Evolutionary conservation across 106 monocot species (phyloP).

Genomic region (Apostasia ramifera): DNA sequence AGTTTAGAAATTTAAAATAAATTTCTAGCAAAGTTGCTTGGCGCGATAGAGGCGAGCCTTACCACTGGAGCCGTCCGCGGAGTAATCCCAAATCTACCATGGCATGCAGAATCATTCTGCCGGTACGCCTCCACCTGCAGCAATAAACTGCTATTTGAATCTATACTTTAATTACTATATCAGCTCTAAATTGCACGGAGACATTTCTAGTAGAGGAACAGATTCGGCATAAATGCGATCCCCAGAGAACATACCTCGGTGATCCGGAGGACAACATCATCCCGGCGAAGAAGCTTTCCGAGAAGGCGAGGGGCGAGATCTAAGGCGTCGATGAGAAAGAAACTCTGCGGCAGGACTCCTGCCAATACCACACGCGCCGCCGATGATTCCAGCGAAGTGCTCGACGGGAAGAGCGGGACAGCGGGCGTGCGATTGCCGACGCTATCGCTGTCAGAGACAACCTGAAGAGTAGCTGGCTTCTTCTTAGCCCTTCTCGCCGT

Average conservation of each 20-base stretch:
- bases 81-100: conserved; percentile 64
- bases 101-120: conserved; percentile 64
- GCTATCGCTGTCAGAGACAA: neutral
- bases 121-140: conserved; percentile 68
- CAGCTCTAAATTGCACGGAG: neutral
- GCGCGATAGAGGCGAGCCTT: neutral
- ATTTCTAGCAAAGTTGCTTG: too few relatives aligned
- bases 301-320: conserved; percentile 73
- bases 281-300: conserved; percentile 66
- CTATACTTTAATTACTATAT: neutral
- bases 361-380: conserved; percentile 6
- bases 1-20: too few relatives aligned
- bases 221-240: neutral
- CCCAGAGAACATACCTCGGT: conserved; percentile 38
- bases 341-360: conserved; percentile 31
- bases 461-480: conserved; percentile 2
- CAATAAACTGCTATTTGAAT: neutral
- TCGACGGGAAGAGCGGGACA: neutral
- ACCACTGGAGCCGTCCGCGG: conserved; percentile 67
- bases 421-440: neutral
- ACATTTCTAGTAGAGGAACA: neutral
- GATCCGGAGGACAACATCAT: conserved; percentile 65
- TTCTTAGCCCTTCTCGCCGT: conserved; percentile 7
- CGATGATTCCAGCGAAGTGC: neutral
- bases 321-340: conserved; percentile 53